Percentiles rank a stretch among this genome's conserved stretches.
Evolutionary conservation across 352 stramenopile genomes (phyloP).

Genomic region (Plasmopara muralis): DNA sequence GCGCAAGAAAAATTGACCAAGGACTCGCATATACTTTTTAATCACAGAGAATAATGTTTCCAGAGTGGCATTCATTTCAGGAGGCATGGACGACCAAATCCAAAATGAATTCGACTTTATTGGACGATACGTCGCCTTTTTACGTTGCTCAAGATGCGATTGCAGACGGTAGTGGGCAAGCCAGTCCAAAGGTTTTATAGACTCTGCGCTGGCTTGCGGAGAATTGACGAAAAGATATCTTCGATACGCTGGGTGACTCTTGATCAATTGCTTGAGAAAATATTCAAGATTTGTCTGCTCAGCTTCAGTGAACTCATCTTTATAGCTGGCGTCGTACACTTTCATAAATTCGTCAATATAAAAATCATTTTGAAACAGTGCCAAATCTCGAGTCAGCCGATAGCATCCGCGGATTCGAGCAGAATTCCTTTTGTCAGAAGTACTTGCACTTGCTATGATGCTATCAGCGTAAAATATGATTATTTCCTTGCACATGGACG

Average conservation of each 20-base stretch:
- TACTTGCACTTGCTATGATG: background rate
- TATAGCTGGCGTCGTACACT: slow-evolving; percentile 17
- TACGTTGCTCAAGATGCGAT: slow-evolving; percentile 4
- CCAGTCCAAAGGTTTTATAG: slow-evolving; percentile 12
- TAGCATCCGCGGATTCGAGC: slow-evolving; percentile 27
- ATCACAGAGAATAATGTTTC: slow-evolving; percentile 33
- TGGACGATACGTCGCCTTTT: slow-evolving; percentile 3
- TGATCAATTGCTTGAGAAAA: slow-evolving; percentile 23
- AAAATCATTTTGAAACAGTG: slow-evolving; percentile 47
- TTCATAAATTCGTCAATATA: slow-evolving; percentile 41
- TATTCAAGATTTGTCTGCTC: slow-evolving; percentile 17
- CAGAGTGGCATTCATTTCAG: slow-evolving; percentile 22
- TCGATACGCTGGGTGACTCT: slow-evolving; percentile 18
- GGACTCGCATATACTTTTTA: slow-evolving; percentile 34
- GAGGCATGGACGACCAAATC: slow-evolving; percentile 22
- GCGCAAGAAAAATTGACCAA: slow-evolving; percentile 38
- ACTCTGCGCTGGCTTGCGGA: background rate
- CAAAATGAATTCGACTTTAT: slow-evolving; percentile 12
- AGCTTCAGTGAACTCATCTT: slow-evolving; percentile 5
- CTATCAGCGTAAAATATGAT: slow-evolving; percentile 13
- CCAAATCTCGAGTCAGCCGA: slow-evolving; percentile 42
- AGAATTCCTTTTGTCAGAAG: background rate
- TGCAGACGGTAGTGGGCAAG: slow-evolving; percentile 14
- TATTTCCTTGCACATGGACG: slow-evolving; percentile 11
- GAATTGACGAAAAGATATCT: slow-evolving; percentile 3